These are phyloP conservation scores for Posidonia oceanica DNA, from an alignment of 116 monocot species.

Conservation along the genomic window DNA sequence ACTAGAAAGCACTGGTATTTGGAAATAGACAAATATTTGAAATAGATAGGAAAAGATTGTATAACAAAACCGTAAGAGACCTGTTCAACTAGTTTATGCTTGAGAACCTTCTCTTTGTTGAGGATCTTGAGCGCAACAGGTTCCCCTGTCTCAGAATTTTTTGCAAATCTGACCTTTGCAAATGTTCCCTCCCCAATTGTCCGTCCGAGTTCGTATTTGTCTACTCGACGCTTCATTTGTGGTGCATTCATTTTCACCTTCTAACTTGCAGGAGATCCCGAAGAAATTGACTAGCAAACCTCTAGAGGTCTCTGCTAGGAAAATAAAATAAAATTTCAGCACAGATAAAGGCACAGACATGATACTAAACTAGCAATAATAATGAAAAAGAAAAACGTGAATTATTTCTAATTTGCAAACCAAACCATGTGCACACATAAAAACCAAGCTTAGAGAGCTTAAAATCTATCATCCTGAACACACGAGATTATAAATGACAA, in stretches of 20 bases:
- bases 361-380: too few relatives aligned
- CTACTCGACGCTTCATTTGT: constrained; percentile 47
- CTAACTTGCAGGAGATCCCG: not conserved
- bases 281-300: not conserved
- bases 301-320: too few relatives aligned
- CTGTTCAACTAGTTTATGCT: constrained; percentile 78
- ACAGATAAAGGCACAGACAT: too few relatives aligned
- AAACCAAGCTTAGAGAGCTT: too few relatives aligned
- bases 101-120: constrained; percentile 68
- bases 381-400: too few relatives aligned
- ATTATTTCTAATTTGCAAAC: too few relatives aligned
- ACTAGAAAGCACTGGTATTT: not conserved
- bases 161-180: constrained; percentile 70
- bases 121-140: constrained; percentile 71
- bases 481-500: too few relatives aligned
- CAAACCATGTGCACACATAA: too few relatives aligned
- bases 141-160: constrained; percentile 48
- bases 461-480: too few relatives aligned
- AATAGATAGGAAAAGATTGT: not conserved
- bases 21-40: not conserved
- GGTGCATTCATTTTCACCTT: constrained; percentile 28
- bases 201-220: constrained; percentile 66
- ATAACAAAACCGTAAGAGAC: constrained; percentile 11
- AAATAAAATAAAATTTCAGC: too few relatives aligned
- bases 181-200: constrained; percentile 77